phyloP scores from a whole-genome alignment of 331 rosid genomes.

The Pyracantha coccinea region DNA sequence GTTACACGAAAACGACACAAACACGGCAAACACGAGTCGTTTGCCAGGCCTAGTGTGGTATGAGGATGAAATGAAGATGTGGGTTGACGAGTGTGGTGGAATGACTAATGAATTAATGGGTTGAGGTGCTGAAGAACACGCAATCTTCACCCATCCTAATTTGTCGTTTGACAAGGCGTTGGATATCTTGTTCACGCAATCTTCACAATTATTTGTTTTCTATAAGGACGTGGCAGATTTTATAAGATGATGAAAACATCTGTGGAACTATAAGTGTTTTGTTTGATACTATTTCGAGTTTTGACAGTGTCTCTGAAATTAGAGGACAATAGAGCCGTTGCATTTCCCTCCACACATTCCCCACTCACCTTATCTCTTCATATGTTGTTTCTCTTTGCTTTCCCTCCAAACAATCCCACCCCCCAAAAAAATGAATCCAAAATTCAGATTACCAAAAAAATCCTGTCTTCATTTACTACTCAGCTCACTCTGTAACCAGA shows the following conservation, averaged over 20 bases:
- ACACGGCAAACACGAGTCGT: no score
- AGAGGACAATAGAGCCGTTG: conserved; percentile 6
- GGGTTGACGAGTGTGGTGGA: no score
- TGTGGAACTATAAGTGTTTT: background rate
- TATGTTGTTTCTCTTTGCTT: conserved; percentile 11
- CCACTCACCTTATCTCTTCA: conserved; percentile 47
- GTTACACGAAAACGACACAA: no score
- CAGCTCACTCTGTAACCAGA: background rate
- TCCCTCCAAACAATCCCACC: conserved; percentile 46
- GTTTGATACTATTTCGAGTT: background rate
- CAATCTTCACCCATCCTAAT: no score
- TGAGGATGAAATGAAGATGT: no score
- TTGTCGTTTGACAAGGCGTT: no score
- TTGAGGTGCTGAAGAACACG: no score
- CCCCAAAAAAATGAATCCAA: background rate
- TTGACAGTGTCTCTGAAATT: background rate
- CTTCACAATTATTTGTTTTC: no score
- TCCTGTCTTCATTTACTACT: conserved; percentile 1
- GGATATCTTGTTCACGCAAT: no score
- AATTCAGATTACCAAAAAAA: background rate
- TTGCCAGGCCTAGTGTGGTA: no score
- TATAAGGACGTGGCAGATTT: no score
- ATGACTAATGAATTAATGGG: no score
- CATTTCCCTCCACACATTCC: conserved; percentile 57
- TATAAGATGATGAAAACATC: conserved; percentile 14